Evolutionary conservation across 148 eudicot species (phyloP), one percentile per base, ranked within the genome.

Genomic region (Fagopyrum tataricum): DNA sequence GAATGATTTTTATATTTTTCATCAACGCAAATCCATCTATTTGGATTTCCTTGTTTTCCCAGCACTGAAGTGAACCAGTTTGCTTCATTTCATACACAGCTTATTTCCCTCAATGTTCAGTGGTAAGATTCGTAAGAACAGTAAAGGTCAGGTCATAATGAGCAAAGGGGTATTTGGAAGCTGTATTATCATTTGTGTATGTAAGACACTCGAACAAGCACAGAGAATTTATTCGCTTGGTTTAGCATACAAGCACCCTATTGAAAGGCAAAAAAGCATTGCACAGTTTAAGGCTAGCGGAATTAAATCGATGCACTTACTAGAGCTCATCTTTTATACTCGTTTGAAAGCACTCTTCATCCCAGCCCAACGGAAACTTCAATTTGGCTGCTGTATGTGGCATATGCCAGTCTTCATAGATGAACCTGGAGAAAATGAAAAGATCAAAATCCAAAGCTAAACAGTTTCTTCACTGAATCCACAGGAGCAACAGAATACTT

Each of bases 281-380:
- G 52, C 15, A 14, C 55, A 49, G 55, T 26, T 21, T 9, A 58
- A 23, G 64, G 26, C 20, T 58, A 59, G 40, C 4, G 15, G 39
- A 4, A 4, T 11, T 12, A 26, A 24, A 24, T 8, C 15, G 40
- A 59, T 6, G 24, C 41, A 61, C 69, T 40, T 5, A 6, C 39
- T 39, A 92, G 74, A 92, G 96, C 86, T 93, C 98, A 56, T 93
- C 95, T 77, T 85, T 93, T 21, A n/a, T 21, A 2, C 81, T 72
- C 39, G 86, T 69, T 64, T 86, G 76, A 53, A 85, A 80, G 75
- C 92, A 91, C 1, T 82, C 75, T 80, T 90, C 92, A 79, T 93
- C 98, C 98, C 98, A 93, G 44, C 84, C 87, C 77, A 79, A 89
- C 24, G 97, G 98, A 66, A 76, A 93, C 84, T 82, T 87, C 81